Base-by-base conservation (phyloP, 768 basidiomycete species). In the Neoboletus subvelutipes region DNA sequence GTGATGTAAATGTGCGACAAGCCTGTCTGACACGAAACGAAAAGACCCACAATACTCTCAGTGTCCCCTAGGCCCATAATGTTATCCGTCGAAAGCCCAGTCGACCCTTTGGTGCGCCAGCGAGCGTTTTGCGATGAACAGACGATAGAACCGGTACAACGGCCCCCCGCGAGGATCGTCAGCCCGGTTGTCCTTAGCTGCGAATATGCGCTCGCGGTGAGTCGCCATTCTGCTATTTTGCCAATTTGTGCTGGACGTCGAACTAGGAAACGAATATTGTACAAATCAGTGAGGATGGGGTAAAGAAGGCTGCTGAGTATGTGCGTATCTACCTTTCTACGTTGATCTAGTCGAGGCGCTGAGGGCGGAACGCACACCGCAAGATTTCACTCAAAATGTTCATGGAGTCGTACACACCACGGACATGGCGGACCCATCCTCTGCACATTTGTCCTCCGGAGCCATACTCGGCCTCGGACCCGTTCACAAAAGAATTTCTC, bases 371-470 rank as follows among this genome's bases (percentile, higher is more conserved):
- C 20, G n/a, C n/a, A n/a, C 52, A 9, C 60, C 20, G 1, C 55
- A 37, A 92, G 91, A 88, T 93, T 51, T 80, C 78, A 48, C 70
- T 71, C 43, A 83, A 80, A 60, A 76, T 93, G 58, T 67, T 74
- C 40, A 66, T 75, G 1, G 87, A 89, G 70, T 77, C 83, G 0
- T 94, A 94, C 71, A 83, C 84, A 13, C 90, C 92, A 13, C 82
- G 86, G 41, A 86, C 89, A 43, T 94, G 92, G 92, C 83, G 87
- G 36, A 85, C 83, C 1, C 71, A 72, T 18, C 63, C 80, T 5
- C 75, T 94, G 39, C 92, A 94, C 66, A 78, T 92, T 37, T 80
- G 82, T 63, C 88, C 92, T 9, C 75, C 82, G 0, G 85, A 88
- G 60, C 83, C 84, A 0, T 84, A 85, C 71, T 73, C 79, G 57